These are phyloP conservation scores for Otatea glauca DNA, from an alignment of 176 grass and related monocot genomes.

Conservation along the genomic window DNA sequence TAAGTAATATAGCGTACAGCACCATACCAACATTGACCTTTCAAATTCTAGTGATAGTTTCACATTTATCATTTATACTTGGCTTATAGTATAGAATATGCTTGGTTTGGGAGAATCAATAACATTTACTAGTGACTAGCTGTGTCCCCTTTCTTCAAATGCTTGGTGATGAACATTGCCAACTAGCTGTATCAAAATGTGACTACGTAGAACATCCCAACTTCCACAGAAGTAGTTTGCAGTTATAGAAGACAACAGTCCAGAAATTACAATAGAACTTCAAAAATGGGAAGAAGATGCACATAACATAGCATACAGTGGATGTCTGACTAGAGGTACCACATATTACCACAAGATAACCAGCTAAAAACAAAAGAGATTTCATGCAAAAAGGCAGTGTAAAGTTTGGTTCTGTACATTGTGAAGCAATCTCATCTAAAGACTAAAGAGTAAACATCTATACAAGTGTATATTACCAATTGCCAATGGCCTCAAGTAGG, in stretches of 20 bases:
- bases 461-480: constrained; percentile 14
- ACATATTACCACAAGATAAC: neutral
- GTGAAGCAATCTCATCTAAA: constrained; percentile 8
- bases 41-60: constrained; percentile 8
- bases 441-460: neutral
- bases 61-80: constrained; percentile 9
- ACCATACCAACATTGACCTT: neutral
- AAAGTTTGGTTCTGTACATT: neutral
- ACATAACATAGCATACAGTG: neutral
- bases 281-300: neutral
- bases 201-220: neutral
- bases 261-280: neutral
- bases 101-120: neutral
- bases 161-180: neutral
- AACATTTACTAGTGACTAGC: constrained; percentile 8
- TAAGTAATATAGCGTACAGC: neutral
- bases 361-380: neutral
- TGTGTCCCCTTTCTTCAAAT: neutral
- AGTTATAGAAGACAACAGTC: neutral
- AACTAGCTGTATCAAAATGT: neutral
- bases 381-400: neutral
- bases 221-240: too few species aligned
- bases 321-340: neutral
- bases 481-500: too few species aligned
- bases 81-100: neutral